phyloP scores from a whole-genome alignment of 78 protist species.

The Dictyostelium purpureum region DNA sequence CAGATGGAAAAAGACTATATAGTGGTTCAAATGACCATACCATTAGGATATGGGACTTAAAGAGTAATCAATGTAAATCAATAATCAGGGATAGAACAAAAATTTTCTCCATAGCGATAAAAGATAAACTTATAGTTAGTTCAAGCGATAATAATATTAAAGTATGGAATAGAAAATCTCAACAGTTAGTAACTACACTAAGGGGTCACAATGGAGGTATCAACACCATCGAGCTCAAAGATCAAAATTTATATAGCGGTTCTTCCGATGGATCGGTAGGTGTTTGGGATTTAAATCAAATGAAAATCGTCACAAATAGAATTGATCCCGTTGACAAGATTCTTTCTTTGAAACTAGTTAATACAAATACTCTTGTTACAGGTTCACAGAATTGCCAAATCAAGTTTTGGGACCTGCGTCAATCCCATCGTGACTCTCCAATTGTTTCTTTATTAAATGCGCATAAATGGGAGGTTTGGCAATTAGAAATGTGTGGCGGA shows the following conservation, averaged over 20 bases:
- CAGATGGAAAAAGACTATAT: constrained; percentile 54
- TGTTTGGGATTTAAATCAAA: constrained; percentile 53
- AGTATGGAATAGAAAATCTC: constrained; percentile 22
- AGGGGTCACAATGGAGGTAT: constrained; percentile 43
- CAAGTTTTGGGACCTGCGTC: constrained; percentile 34
- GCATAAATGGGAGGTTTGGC: constrained; percentile 84
- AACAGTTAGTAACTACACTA: background rate
- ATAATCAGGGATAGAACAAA: background rate
- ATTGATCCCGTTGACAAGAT: background rate
- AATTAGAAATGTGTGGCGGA: constrained; percentile 59
- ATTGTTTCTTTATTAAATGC: constrained; percentile 2
- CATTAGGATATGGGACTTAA: constrained; percentile 50
- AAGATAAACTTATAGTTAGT: constrained; percentile 11
- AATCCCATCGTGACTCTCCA: background rate
- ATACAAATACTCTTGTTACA: constrained; percentile 8
- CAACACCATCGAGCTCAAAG: constrained; percentile 9
- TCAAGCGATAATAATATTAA: constrained; percentile 53
- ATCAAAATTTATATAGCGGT: constrained; percentile 25
- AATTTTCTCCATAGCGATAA: constrained; percentile 34
- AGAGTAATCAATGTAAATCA: background rate
- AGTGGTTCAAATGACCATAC: constrained; percentile 77
- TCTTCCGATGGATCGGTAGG: constrained; percentile 19
- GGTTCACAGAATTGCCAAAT: constrained; percentile 65
- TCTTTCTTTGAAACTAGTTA: constrained; percentile 26
- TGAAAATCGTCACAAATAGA: background rate